These are phyloP conservation scores for Umbilicus rupestris DNA, from an alignment of 164 flowering plant genomes.

Conservation along the genomic window DNA sequence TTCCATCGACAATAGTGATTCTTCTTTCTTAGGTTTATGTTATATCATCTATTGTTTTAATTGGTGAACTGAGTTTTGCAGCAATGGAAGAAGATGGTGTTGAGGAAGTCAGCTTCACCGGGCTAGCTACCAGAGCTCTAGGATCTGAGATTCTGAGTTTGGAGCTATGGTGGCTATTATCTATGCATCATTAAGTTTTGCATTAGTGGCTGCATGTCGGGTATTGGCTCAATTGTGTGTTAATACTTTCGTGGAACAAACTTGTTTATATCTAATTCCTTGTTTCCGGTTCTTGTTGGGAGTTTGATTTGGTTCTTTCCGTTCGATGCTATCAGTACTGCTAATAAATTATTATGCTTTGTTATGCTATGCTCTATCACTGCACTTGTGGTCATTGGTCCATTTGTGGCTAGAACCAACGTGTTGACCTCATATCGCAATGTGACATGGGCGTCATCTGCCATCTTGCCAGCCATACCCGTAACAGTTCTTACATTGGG, in stretches of 20 bases:
- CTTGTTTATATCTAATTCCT: conserved; percentile 18
- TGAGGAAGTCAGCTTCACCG: too few species aligned
- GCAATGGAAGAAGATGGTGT: conserved; percentile 59
- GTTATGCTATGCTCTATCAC: too few species aligned
- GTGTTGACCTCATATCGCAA: conserved; percentile 29
- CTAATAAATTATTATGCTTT: too few species aligned
- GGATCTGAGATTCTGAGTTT: conserved; percentile 24
- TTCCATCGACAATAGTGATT: conserved; percentile 51
- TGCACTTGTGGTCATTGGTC: too few species aligned
- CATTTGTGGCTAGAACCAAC: conserved; percentile 39
- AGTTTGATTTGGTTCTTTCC: too few species aligned
- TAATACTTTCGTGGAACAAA: conserved; percentile 44
- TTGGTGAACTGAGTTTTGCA: conserved; percentile 64
- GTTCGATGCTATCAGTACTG: too few species aligned
- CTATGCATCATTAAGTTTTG: conserved; percentile 43
- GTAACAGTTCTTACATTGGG: conserved; percentile 63
- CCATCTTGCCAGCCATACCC: conserved; percentile 54
- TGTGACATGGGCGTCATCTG: conserved; percentile 38
- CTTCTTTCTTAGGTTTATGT: conserved; percentile 57
- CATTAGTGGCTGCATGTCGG: conserved; percentile 53
- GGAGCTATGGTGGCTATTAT: conserved; percentile 49
- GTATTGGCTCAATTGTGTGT: conserved; percentile 47
- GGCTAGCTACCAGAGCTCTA: conserved; percentile 42
- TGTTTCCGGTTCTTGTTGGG: too few species aligned
- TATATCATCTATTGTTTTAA: conserved; percentile 50